These are phyloP conservation scores for Trypanosoma conorhini DNA, from an alignment of 208 protist genomes.

Conservation along the genomic window DNA sequence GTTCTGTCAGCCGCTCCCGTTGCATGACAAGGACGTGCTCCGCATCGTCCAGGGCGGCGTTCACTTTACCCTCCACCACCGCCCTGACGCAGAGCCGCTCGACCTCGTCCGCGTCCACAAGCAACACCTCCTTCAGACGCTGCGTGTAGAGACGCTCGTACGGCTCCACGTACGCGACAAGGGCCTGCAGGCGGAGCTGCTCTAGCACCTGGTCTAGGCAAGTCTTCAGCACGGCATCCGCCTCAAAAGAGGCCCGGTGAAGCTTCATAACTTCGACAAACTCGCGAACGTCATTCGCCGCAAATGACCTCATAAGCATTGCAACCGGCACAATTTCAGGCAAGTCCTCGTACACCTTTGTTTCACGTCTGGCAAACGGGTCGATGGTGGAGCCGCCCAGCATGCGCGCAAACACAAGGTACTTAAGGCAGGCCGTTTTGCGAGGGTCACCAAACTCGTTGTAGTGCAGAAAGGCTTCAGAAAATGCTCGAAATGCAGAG, in stretches of 20 bases:
- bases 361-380: conserved; percentile 93
- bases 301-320: conserved; percentile 77
- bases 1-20: not conserved
- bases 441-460: conserved; percentile 89
- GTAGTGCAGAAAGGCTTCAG: conserved; percentile 91
- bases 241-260: conserved; percentile 54
- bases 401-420: conserved; percentile 93
- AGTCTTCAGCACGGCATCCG: conserved; percentile 88
- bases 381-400: conserved; percentile 76
- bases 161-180: conserved; percentile 84
- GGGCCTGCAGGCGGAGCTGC: conserved; percentile 91
- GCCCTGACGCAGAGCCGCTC: conserved; percentile 89
- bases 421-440: conserved; percentile 92
- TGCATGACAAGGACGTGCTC: conserved; percentile 39
- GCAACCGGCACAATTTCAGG: conserved; percentile 92
- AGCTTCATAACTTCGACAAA: conserved; percentile 90
- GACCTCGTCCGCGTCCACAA: conserved; percentile 70
- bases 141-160: conserved; percentile 80
- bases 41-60: conserved; percentile 41
- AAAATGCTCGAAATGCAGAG: conserved; percentile 93
- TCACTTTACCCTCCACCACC: conserved; percentile 91
- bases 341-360: conserved; percentile 87
- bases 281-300: conserved; percentile 67
- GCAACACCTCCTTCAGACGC: conserved; percentile 72
- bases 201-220: conserved; percentile 93